A percentile compares a stretch with the other conserved stretches of the same genome.
These are phyloP conservation scores for Arthrobotrys iridis DNA, from an alignment of 2,329 filamentous ascomycete species.

Conservation along the genomic window DNA sequence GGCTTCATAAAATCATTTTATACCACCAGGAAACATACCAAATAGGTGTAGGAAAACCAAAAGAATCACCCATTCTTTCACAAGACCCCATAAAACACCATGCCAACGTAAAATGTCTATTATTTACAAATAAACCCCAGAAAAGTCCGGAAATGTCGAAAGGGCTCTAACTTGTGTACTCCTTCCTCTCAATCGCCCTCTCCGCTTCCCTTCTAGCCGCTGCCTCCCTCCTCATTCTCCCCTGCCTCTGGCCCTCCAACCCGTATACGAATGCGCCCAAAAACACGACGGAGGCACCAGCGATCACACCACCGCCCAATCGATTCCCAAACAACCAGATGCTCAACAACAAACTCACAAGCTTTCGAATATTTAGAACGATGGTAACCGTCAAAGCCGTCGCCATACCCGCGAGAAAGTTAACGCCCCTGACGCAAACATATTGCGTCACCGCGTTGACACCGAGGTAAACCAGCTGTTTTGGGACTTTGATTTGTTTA, in stretches of 20 bases:
- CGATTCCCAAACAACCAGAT: conserved; percentile 94
- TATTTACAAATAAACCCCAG: background rate
- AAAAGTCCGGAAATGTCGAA: too few species aligned
- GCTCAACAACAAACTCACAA: conserved; percentile 88
- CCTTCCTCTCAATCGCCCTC: conserved; percentile 30
- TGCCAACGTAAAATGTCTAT: background rate
- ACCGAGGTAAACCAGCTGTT: conserved; percentile 75
- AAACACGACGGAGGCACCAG: conserved; percentile 88
- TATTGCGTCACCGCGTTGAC: conserved; percentile 91
- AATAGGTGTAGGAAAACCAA: background rate
- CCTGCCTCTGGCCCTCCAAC: conserved; percentile 67
- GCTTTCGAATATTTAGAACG: conserved; percentile 91
- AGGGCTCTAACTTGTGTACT: conserved; percentile 24
- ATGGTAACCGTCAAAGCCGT: conserved; percentile 96
- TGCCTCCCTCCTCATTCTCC: conserved; percentile 47
- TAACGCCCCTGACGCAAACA: conserved; percentile 93
- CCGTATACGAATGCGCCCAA: conserved; percentile 90
- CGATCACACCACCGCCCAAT: conserved; percentile 77
- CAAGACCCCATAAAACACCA: background rate
- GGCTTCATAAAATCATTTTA: conserved; percentile 9
- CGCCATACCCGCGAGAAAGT: conserved; percentile 86
- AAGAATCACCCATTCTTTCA: background rate
- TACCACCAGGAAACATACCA: background rate
- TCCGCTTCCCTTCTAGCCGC: conserved; percentile 30
- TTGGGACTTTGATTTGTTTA: conserved; percentile 66